Conservation (phyloP, 257 asterid species). For the Agastache rugosa region DNA sequence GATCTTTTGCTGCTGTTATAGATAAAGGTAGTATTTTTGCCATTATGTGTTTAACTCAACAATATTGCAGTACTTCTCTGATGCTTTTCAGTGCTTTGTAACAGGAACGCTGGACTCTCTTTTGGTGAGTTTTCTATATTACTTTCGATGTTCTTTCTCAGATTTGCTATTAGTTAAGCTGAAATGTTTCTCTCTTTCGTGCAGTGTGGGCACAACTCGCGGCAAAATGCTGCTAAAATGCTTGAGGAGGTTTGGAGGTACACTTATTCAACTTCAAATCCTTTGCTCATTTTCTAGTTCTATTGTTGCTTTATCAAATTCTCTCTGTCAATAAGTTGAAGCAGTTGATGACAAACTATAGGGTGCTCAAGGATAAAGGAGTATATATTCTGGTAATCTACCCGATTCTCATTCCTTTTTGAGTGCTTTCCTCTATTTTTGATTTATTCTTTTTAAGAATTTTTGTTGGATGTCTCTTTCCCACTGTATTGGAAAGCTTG, state of each 20-base stretch:
- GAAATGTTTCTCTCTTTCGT: conserved; percentile 25
- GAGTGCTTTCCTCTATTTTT: conserved; percentile 25
- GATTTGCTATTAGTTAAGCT: conserved; percentile 29
- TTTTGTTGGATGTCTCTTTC: conserved; percentile 4
- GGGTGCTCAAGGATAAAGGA: conserved; percentile 88
- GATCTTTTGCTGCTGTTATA: conserved; percentile 62
- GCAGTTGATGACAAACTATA: conserved; percentile 73
- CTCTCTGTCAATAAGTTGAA: conserved; percentile 59
- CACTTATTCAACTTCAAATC: conserved; percentile 32
- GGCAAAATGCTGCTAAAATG: conserved; percentile 71
- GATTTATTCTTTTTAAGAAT: background rate
- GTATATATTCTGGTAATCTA: conserved; percentile 67
- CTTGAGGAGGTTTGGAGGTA: conserved; percentile 79
- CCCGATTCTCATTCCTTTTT: conserved; percentile 26
- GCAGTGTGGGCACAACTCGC: conserved; percentile 72
- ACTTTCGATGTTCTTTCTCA: conserved; percentile 19
- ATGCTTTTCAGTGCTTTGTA: conserved; percentile 43
- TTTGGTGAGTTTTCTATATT: conserved; percentile 55
- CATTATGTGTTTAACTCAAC: conserved; percentile 21
- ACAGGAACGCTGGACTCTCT: conserved; percentile 85
- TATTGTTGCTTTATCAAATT: conserved; percentile 44
- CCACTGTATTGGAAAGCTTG: conserved; percentile 9
- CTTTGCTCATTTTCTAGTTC: conserved; percentile 29
- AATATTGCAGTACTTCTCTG: conserved; percentile 40
- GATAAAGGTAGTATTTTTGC: conserved; percentile 63